Conservation (phyloP, 345 rosid species). For the Rubroshorea leprosula region DNA sequence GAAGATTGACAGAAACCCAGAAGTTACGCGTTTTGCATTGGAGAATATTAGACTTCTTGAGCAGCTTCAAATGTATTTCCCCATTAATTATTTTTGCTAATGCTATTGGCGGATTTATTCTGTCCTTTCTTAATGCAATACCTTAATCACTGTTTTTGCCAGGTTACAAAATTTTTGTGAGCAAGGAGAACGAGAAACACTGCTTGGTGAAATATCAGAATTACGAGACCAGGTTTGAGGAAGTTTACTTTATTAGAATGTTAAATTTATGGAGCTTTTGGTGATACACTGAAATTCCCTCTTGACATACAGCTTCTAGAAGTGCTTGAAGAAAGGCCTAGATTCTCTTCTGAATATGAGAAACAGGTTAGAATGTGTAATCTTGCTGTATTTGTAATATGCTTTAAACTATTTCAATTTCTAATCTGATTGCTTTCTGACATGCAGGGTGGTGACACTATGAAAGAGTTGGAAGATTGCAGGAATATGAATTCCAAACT, state of each 20-base stretch:
- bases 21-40: conserved; percentile 47
- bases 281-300: conserved; percentile 9
- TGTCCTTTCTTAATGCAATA: conserved; percentile 6
- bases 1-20: conserved; percentile 53
- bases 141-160: conserved; percentile 23
- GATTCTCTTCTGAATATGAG: conserved; percentile 22
- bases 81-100: conserved; percentile 16
- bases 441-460: conserved; percentile 44
- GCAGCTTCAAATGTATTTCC: conserved; percentile 60
- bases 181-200: conserved; percentile 60
- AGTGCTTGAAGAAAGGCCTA: conserved; percentile 37
- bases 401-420: conserved; percentile 15
- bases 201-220: conserved; percentile 62
- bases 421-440: conserved; percentile 15
- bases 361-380: conserved; percentile 34
- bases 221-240: conserved; percentile 65
- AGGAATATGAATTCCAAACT: conserved; percentile 55
- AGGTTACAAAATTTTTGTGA: conserved; percentile 65
- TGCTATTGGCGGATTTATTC: conserved; percentile 8
- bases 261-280: background rate
- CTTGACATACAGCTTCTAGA: conserved; percentile 44
- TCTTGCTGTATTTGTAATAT: conserved; percentile 10
- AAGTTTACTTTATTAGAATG: conserved; percentile 7
- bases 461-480: conserved; percentile 63
- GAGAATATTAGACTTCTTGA: conserved; percentile 66